A percentile compares a stretch with the other conserved stretches of the same genome.
These are phyloP conservation scores for Umbelopsis isabellina DNA, from an alignment of 192 early-diverging fungal genomes.

Conservation along the genomic window DNA sequence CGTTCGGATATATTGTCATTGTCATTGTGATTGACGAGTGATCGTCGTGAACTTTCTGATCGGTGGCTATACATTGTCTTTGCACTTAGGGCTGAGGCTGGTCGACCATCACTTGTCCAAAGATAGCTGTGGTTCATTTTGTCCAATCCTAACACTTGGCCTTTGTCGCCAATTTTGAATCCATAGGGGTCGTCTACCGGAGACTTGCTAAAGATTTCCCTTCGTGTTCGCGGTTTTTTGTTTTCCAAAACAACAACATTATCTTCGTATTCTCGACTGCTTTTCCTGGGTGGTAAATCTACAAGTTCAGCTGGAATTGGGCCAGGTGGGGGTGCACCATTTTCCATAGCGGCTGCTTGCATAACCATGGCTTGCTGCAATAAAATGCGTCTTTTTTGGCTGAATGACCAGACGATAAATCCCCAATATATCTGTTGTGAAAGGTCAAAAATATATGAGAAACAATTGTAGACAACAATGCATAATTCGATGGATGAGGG, in stretches of 20 bases:
- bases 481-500: no score
- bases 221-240: constrained; percentile 14
- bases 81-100: constrained; percentile 2
- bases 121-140: not conserved
- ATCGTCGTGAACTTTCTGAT: not conserved
- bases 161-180: not conserved
- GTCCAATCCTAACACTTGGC: not conserved
- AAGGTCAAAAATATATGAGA: not conserved
- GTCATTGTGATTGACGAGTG: not conserved
- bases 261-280: constrained; percentile 7
- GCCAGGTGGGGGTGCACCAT: not conserved
- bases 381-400: not conserved
- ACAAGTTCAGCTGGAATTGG: constrained; percentile 6
- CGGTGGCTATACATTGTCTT: constrained; percentile 2
- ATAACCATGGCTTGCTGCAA: not conserved
- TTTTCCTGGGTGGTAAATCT: not conserved
- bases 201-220: constrained; percentile 14
- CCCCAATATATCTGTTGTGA: not conserved
- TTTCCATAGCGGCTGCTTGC: not conserved
- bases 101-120: constrained; percentile 14
- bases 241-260: constrained; percentile 9
- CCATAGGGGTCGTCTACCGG: not conserved
- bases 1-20: not conserved
- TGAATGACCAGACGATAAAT: constrained; percentile 5
- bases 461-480: not conserved